Conservation (phyloP, 371 early-diverging fungal genomes). For the Actinomucor elegans region DNA sequence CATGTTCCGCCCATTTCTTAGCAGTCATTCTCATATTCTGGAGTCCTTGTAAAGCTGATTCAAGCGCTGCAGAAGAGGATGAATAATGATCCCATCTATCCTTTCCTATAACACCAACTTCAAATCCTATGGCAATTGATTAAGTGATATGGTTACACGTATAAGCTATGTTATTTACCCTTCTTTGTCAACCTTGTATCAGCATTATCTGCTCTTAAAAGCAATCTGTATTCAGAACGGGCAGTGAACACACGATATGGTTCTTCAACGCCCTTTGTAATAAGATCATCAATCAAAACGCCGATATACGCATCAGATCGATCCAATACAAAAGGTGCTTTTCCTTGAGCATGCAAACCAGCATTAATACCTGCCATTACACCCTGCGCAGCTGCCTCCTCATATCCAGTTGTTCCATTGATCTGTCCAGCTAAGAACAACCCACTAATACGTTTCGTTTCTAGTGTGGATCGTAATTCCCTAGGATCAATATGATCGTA, state of each 20-base stretch:
- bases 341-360: constrained; percentile 53
- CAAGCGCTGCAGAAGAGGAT: constrained; percentile 33
- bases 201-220: constrained; percentile 81
- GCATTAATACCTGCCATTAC: constrained; percentile 87
- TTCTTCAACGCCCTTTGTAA: constrained; percentile 83
- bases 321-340: constrained; percentile 66
- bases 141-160: too few species aligned
- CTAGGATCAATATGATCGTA: constrained; percentile 88
- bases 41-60: constrained; percentile 40
- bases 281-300: constrained; percentile 83
- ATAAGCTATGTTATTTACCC: constrained; percentile 26
- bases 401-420: constrained; percentile 89
- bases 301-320: constrained; percentile 86
- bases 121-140: constrained; percentile 32
- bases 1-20: constrained; percentile 52
- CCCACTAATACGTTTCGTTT: constrained; percentile 77
- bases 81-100: constrained; percentile 49
- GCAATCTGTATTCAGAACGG: constrained; percentile 81
- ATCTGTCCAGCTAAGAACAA: constrained; percentile 86
- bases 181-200: constrained; percentile 73
- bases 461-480: constrained; percentile 74
- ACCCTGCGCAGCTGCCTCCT: constrained; percentile 88
- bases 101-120: constrained; percentile 52
- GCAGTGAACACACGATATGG: constrained; percentile 87
- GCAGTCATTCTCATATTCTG: constrained; percentile 46